These are phyloP conservation scores for Podospora tetraspora DNA, from an alignment of 495 filamentous ascomycete species.

Conservation along the genomic window DNA sequence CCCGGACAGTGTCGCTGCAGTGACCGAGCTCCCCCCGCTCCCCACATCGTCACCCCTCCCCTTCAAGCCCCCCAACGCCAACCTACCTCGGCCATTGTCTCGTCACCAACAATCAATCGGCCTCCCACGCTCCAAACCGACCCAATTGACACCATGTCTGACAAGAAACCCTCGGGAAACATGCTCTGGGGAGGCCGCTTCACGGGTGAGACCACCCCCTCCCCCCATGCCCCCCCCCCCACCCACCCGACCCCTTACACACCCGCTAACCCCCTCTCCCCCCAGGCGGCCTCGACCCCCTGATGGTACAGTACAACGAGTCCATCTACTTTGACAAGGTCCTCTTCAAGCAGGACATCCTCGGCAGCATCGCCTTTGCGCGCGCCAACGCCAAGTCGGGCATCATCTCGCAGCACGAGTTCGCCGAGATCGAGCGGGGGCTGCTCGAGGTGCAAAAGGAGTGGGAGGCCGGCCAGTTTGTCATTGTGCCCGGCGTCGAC, in stretches of 20 bases:
- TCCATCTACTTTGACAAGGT: constrained; percentile 78
- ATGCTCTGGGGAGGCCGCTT: constrained; percentile 86
- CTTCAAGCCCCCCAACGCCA: not conserved
- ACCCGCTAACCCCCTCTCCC: constrained; percentile 14
- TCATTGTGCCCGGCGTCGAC: constrained; percentile 56
- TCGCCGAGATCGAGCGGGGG: constrained; percentile 68
- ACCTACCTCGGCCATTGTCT: not conserved
- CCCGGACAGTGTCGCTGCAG: not conserved
- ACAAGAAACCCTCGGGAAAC: constrained; percentile 36
- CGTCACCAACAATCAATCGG: not conserved
- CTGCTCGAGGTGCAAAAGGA: constrained; percentile 67
- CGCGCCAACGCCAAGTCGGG: constrained; percentile 72
- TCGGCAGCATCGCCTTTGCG: constrained; percentile 79
- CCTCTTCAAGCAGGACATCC: constrained; percentile 76
- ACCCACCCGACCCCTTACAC: not conserved
- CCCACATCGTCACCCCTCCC: not conserved
- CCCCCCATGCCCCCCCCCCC: not conserved
- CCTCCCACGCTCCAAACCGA: not conserved
- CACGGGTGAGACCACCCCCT: constrained; percentile 48
- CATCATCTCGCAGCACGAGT: constrained; percentile 72
- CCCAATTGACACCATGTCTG: constrained; percentile 10
- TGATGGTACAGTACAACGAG: constrained; percentile 87
- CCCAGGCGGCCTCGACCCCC: constrained; percentile 71
- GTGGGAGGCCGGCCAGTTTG: constrained; percentile 61
- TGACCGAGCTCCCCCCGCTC: not conserved